Evolutionary conservation across 768 basidiomycete genomes (phyloP).

Genomic region (Collybia nuda): DNA sequence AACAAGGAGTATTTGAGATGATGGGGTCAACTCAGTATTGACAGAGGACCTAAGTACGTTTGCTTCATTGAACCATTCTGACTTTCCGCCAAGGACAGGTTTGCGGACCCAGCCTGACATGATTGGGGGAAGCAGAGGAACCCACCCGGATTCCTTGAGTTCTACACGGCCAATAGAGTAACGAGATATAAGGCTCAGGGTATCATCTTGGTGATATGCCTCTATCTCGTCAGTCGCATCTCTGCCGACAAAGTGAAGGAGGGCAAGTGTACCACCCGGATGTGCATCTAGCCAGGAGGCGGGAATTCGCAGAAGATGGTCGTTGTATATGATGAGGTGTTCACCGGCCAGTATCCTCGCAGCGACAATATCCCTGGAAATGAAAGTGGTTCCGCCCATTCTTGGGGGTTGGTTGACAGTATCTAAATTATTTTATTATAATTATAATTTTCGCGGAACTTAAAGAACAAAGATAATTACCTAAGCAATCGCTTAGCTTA

Average conservation of each 20-base stretch:
- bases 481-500: too few species aligned
- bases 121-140: conserved; percentile 83
- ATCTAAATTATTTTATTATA: too few species aligned
- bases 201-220: conserved; percentile 77
- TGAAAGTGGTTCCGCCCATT: neutral
- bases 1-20: conserved; percentile 65
- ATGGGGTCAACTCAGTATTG: conserved; percentile 27
- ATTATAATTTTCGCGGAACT: too few species aligned
- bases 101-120: conserved; percentile 79
- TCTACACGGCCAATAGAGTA: conserved; percentile 75
- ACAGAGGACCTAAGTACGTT: conserved; percentile 32
- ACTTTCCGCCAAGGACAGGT: conserved; percentile 29
- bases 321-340: conserved; percentile 70
- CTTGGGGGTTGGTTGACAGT: neutral
- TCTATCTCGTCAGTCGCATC: conserved; percentile 95
- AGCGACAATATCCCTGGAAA: conserved; percentile 51
- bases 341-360: conserved; percentile 74
- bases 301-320: conserved; percentile 64
- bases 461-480: too few species aligned
- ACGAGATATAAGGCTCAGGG: conserved; percentile 51
- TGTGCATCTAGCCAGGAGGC: conserved; percentile 79
- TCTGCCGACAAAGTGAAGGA: conserved; percentile 93
- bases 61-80: conserved; percentile 70
- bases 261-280: conserved; percentile 85
- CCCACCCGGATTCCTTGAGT: conserved; percentile 60